These are phyloP conservation scores for Aspergillus hortae DNA, from an alignment of 2,329 filamentous ascomycete genomes.

Conservation along the genomic window DNA sequence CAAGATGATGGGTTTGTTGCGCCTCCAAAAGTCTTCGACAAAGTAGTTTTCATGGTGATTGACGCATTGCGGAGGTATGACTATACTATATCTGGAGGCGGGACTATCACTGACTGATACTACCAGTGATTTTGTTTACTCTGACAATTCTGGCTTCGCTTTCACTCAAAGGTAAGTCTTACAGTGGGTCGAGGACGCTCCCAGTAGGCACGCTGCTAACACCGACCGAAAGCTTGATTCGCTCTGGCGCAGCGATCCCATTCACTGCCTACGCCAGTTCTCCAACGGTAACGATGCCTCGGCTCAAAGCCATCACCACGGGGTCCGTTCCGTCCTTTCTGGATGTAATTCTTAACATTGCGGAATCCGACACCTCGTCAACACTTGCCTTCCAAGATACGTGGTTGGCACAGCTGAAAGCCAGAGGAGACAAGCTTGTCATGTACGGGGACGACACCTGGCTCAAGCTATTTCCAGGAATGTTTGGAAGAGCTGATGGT, in stretches of 20 bases:
- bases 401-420: conserved; percentile 90
- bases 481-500: conserved; percentile 82
- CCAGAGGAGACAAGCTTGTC: conserved; percentile 71
- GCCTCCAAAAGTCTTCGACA: conserved; percentile 74
- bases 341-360: conserved; percentile 93
- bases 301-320: conserved; percentile 94
- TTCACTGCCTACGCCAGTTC: conserved; percentile 96
- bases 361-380: conserved; percentile 88
- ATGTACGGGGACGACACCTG: conserved; percentile 99
- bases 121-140: conserved; percentile 86
- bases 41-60: conserved; percentile 94
- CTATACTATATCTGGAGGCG: background rate
- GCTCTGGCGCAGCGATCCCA: conserved; percentile 76
- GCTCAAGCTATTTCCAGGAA: conserved; percentile 90
- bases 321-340: conserved; percentile 98
- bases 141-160: conserved; percentile 71
- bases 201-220: conserved; percentile 1
- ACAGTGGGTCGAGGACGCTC: background rate
- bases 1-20: conserved; percentile 52
- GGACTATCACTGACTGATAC: conserved; percentile 10
- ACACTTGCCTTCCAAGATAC: conserved; percentile 86
- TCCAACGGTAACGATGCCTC: conserved; percentile 96
- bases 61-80: conserved; percentile 83
- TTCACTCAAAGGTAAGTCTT: conserved; percentile 75
- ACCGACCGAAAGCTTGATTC: conserved; percentile 64